These are phyloP conservation scores for Chenopodium berlandieri DNA, from an alignment of 148 eudicot genomes.

Conservation along the genomic window DNA sequence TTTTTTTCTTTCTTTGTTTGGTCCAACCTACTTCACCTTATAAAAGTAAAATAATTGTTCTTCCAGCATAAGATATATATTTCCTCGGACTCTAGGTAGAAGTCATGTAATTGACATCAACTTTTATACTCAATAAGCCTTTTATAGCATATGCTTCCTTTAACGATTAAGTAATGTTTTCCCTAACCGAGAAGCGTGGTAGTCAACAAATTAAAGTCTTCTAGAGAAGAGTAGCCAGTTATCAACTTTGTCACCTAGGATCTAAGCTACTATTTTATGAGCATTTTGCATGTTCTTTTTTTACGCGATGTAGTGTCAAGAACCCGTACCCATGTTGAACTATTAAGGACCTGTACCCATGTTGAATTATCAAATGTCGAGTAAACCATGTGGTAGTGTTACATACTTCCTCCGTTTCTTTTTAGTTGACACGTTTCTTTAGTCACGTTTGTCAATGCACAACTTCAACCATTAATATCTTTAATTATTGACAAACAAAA, in stretches of 20 bases:
- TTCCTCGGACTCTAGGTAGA: not conserved
- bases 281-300: not conserved
- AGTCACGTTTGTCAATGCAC: too few species aligned
- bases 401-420: too few species aligned
- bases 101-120: not conserved
- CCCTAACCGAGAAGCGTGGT: not conserved
- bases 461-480: too few species aligned
- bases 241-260: not conserved
- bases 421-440: too few species aligned
- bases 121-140: not conserved
- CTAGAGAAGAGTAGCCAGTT: too few species aligned
- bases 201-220: too few species aligned
- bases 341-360: not conserved
- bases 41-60: not conserved
- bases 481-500: too few species aligned
- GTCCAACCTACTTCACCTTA: constrained; percentile 11
- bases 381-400: not conserved
- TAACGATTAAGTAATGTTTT: not conserved
- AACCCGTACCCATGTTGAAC: not conserved
- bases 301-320: not conserved
- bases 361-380: not conserved
- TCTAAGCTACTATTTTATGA: not conserved
- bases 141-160: not conserved
- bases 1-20: constrained; percentile 8
- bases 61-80: not conserved